These are phyloP conservation scores for Botryotinia convoluta DNA, from an alignment of 2,329 filamentous ascomycete genomes.

Conservation along the genomic window DNA sequence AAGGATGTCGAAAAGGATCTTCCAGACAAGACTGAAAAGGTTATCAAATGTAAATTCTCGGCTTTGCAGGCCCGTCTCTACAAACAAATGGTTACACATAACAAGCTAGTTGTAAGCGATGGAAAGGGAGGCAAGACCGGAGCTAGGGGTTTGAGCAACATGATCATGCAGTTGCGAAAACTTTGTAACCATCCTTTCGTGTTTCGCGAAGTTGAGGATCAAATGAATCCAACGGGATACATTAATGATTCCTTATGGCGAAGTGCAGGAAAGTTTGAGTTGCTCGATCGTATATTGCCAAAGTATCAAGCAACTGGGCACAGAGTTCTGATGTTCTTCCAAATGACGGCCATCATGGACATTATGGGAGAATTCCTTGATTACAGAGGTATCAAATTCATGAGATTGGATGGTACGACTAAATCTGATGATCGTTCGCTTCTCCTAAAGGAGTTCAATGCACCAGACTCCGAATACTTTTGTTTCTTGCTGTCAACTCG, in stretches of 20 bases:
- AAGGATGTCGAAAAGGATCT: constrained; percentile 99
- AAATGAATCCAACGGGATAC: constrained; percentile 86
- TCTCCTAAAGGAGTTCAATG: constrained; percentile 84
- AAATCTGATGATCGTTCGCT: constrained; percentile 97
- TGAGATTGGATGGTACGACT: constrained; percentile 93
- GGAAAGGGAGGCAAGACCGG: constrained; percentile 93
- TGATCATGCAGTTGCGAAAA: constrained; percentile 99
- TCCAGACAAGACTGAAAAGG: constrained; percentile 97
- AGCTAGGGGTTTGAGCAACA: constrained; percentile 94
- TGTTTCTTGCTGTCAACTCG: constrained; percentile 98
- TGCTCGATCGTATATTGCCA: constrained; percentile 85
- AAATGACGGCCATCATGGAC: constrained; percentile 99
- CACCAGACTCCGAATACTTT: constrained; percentile 86
- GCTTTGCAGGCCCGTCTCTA: constrained; percentile 90
- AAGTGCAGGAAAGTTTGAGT: constrained; percentile 94
- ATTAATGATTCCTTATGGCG: constrained; percentile 96
- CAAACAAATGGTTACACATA: constrained; percentile 95
- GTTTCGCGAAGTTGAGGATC: constrained; percentile 95
- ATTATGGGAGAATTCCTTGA: constrained; percentile 99
- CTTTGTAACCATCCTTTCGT: constrained; percentile 99
- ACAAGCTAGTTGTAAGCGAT: constrained; percentile 90
- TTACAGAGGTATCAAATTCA: constrained; percentile 76
- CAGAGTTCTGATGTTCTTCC: constrained; percentile 99
- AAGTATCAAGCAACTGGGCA: constrained; percentile 91
- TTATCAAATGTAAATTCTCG: constrained; percentile 99